Base-by-base conservation (phyloP, 228 moss, liverwort and hornwort genomes). In the Sphagnum fallax region DNA sequence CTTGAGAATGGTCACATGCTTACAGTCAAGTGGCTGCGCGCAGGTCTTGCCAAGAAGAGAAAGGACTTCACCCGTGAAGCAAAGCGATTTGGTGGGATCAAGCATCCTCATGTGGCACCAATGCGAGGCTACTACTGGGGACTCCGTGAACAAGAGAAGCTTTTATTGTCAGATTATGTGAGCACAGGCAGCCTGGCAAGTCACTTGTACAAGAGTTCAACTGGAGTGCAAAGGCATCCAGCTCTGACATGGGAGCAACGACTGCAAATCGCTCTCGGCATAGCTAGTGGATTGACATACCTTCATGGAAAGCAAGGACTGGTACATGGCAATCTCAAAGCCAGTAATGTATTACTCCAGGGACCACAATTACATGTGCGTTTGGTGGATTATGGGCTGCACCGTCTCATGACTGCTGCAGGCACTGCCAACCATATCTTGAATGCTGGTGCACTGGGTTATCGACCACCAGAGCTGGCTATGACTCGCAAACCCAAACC, bases 111-210 rank as follows among this genome's bases (percentile, higher is more conserved):
- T 65, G 72, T 94, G 10, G 84, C 88, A 13, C 71, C 91, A 4
- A 61, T 89, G 71, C 86, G 89, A 70, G 94, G 94, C 53, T 94
- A 91, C 65, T 94, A 89, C 65, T 94, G 94, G 91, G 94, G 94
- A 7, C 91, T 91, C 9, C 82, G 83, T 52, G 94, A 94, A 75
- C 74, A 83, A 51, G 94, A 94, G 69, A 94, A 91, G 86, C 91
- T 94, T 8, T 68, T 94, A 18, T 73, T 94, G 62, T 88, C 85
- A 48, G 89, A 91, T 75, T 91, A 77, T 48, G 75, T 94, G 51
- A 74, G 64, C 75, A 79, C 82, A 63, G 89, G 87, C 70, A 94
- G 89, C 82, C 81, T 94, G 73, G 86, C 85, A 62, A 73, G 76
- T 62, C 87, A 91, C 69, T 77, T 94, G 52, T 86, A 81, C 69